Conservation (phyloP, 2,329 filamentous ascomycete genomes). For the Coniella lustricola region DNA sequence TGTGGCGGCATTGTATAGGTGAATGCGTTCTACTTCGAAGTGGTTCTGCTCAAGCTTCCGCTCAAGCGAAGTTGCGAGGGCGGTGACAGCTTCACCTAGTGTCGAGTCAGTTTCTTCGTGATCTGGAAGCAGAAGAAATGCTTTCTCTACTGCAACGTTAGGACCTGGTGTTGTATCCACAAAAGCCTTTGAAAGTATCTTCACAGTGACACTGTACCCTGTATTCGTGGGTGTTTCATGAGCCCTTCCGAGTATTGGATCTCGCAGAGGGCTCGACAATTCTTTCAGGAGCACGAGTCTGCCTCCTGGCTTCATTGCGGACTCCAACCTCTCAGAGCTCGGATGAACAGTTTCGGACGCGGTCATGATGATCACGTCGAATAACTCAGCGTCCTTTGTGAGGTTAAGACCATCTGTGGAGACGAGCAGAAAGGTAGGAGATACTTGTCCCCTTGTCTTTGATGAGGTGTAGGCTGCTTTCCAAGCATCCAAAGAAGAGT, state of each 20-base stretch:
- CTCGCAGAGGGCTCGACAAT: not conserved
- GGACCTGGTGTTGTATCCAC: not conserved
- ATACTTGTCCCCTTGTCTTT: not conserved
- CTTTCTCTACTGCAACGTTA: not conserved
- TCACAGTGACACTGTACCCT: not conserved
- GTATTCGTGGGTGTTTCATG: not conserved
- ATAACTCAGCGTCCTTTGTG: not conserved
- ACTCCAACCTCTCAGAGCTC: not conserved
- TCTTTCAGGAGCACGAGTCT: not conserved
- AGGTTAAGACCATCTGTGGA: not conserved
- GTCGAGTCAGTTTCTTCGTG: not conserved
- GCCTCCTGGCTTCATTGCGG: not conserved
- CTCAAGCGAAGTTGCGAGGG: not conserved
- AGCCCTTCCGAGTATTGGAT: not conserved
- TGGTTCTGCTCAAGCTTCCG: not conserved
- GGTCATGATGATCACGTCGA: not conserved
- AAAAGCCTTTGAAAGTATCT: not conserved
- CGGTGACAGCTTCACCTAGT: not conserved
- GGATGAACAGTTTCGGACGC: not conserved
- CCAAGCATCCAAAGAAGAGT: not conserved
- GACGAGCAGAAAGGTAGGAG: not conserved
- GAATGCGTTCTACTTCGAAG: not conserved
- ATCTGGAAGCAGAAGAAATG: not conserved
- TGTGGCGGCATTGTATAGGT: not conserved
- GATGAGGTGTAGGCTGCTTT: not conserved